Evolutionary conservation across 2,329 filamentous ascomycete species (phyloP), one percentile per base, ranked within the genome.

Genomic region (Cordyceps fumosorosea): DNA sequence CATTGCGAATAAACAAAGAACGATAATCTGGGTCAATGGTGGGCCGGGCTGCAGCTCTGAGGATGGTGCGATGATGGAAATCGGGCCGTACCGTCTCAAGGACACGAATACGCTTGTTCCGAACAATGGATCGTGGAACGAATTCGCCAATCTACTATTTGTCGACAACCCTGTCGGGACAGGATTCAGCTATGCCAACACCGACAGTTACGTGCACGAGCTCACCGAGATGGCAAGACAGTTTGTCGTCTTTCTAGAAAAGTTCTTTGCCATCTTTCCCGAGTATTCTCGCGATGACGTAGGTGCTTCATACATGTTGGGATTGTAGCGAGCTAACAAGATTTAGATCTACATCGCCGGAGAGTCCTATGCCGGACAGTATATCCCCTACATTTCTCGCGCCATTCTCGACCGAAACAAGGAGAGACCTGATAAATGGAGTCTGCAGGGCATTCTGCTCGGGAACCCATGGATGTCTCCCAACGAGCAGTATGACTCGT

Each of bases 391-490:
- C 74, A 95, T 99, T 66, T 90, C 93, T n/a, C 88, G 88, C 70
- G 89, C 89, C 22, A 96, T 99, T 61, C 80, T 97, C 63, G 87
- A 92, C 54, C 90, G 91, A 64, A 99, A 99, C 78, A 88, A 89
- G 70, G 78, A 78, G n/a, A 74, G 76, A 16, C 71, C 71, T 24
- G 75, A 76, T 5, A 56, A 67, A 6, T 99, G 93, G 95, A 88
- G 89, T 56, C 77, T 99, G 32, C 83, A 88, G 67, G 95, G 93
- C 10, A 79, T 99, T 22, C 74, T 99, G 42, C 98, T 99, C 64
- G 96, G 96, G 60, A 99, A 99, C 72, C 95, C 93, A 45, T 99
- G 96, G 95, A 93, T 99, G 59, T 90, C 93, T 2, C 93, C 93
- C 1, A 79, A 80, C 8, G 90, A 97, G 55, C 95, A 99, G 73